phyloP scores from a whole-genome alignment of 768 basidiomycete species.

The Lactarius quietus region DNA sequence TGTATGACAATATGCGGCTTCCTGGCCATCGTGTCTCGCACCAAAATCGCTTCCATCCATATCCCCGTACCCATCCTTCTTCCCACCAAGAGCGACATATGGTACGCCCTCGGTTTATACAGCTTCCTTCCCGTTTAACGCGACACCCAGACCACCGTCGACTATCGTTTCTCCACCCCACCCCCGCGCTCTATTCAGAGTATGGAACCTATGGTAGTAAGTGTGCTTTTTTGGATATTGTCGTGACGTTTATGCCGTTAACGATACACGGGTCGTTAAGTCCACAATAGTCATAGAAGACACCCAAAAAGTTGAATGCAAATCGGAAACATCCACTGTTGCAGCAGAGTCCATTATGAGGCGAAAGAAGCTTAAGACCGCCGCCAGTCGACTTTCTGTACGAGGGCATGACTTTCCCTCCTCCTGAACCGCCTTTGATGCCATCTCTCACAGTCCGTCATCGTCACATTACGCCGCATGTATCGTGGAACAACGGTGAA shows the following conservation, averaged over 20 bases:
- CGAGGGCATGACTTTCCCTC: not conserved
- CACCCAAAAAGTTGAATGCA: conserved; percentile 4
- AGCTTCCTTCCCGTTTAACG: not conserved
- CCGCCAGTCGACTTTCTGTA: conserved; percentile 17
- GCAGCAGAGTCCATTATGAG: conserved; percentile 11
- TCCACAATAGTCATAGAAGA: conserved; percentile 6
- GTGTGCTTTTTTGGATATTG: not conserved
- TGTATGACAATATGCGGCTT: conserved; percentile 13
- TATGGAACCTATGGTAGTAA: not conserved
- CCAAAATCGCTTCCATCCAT: conserved; percentile 20
- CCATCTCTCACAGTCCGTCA: conserved; percentile 9
- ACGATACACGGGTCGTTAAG: conserved; percentile 2
- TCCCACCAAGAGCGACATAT: conserved; percentile 7
- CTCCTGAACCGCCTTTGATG: not conserved
- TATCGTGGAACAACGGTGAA: conserved; percentile 16
- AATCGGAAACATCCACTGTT: conserved; percentile 9
- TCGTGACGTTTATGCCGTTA: not conserved
- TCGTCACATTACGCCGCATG: conserved; percentile 16
- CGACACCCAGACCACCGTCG: conserved; percentile 8
- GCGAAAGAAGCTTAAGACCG: conserved; percentile 17
- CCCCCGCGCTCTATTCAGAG: not conserved
- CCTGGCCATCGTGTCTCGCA: conserved; percentile 17
- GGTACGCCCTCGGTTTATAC: not conserved
- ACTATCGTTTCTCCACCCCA: conserved; percentile 6
- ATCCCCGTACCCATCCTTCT: conserved; percentile 7